Conservation (phyloP, 768 basidiomycete genomes). For the Hebeloma cylindrosporum region DNA sequence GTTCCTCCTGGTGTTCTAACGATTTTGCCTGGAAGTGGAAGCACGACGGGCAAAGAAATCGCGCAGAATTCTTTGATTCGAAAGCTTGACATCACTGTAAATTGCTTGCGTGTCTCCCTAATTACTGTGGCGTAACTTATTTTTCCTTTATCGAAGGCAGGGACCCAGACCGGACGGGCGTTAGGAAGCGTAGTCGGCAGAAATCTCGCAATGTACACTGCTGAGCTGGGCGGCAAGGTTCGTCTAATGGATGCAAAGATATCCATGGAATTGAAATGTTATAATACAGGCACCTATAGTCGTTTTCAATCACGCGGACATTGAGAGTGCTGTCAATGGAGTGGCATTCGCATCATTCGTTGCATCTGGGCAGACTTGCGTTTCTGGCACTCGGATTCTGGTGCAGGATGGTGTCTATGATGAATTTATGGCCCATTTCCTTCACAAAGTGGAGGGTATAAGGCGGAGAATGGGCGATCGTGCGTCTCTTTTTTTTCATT, state of each 20-base stretch:
- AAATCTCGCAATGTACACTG: conserved; percentile 75
- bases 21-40: conserved; percentile 72
- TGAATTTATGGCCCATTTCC: conserved; percentile 58
- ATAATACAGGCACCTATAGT: conserved; percentile 70
- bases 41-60: conserved; percentile 61
- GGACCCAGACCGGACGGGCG: conserved; percentile 73
- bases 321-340: conserved; percentile 76
- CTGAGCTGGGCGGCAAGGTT: conserved; percentile 89
- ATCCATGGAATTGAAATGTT: not conserved
- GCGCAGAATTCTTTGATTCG: conserved; percentile 64
- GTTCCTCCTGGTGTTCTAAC: conserved; percentile 78
- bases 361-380: conserved; percentile 87
- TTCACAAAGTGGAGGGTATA: conserved; percentile 64
- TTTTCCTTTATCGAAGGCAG: conserved; percentile 48
- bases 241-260: too few species aligned
- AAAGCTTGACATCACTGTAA: conserved; percentile 84
- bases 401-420: conserved; percentile 72
- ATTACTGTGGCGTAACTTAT: not conserved
- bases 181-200: conserved; percentile 72
- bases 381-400: conserved; percentile 86
- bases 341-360: conserved; percentile 82
- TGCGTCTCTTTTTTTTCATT: conserved; percentile 34
- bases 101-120: conserved; percentile 19
- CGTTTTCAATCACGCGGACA: conserved; percentile 76
- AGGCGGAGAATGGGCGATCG: conserved; percentile 75